Evolutionary conservation across 495 filamentous ascomycete genomes (phyloP).

Genomic region (Aspergillus bertholletiae): DNA sequence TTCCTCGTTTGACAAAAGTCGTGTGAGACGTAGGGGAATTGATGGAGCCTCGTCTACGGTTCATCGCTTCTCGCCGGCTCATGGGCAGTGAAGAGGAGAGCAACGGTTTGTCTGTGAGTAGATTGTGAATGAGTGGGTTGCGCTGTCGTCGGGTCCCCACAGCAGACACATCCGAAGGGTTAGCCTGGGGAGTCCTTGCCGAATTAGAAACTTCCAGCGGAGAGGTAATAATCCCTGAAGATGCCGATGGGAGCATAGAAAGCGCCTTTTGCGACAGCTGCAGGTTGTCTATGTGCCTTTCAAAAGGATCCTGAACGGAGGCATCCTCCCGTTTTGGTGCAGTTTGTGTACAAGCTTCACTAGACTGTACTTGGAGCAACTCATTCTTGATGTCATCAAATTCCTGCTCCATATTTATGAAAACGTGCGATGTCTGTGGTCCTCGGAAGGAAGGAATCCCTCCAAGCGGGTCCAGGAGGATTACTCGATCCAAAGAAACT

Average conservation of each 20-base stretch:
- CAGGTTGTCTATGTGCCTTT: slow-evolving; percentile 70
- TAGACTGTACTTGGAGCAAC: slow-evolving; percentile 31
- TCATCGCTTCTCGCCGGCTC: slow-evolving; percentile 46
- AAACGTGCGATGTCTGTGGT: slow-evolving; percentile 72
- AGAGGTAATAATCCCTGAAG: slow-evolving; percentile 84
- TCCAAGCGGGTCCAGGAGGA: slow-evolving; percentile 83
- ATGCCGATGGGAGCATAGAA: slow-evolving; percentile 75
- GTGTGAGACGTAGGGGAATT: slow-evolving; percentile 43
- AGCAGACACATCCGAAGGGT: slow-evolving; percentile 47
- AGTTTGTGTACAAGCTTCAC: background rate
- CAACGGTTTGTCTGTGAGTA: slow-evolving; percentile 90
- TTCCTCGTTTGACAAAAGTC: slow-evolving; percentile 86
- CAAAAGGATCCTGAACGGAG: slow-evolving; percentile 23
- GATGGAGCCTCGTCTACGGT: slow-evolving; percentile 18
- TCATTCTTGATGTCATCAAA: slow-evolving; percentile 63
- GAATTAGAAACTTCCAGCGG: slow-evolving; percentile 76
- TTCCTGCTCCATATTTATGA: slow-evolving; percentile 94
- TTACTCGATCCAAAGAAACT: slow-evolving; percentile 76
- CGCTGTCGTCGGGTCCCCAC: slow-evolving; percentile 72
- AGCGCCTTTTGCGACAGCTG: slow-evolving; percentile 63
- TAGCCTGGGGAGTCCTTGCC: slow-evolving; percentile 37
- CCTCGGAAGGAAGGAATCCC: slow-evolving; percentile 74
- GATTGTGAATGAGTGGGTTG: slow-evolving; percentile 94
- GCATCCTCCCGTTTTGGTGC: slow-evolving; percentile 10
- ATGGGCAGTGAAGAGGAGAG: slow-evolving; percentile 86